Conservation (phyloP, 306 rosid species). For the Medicago ruthenica region DNA sequence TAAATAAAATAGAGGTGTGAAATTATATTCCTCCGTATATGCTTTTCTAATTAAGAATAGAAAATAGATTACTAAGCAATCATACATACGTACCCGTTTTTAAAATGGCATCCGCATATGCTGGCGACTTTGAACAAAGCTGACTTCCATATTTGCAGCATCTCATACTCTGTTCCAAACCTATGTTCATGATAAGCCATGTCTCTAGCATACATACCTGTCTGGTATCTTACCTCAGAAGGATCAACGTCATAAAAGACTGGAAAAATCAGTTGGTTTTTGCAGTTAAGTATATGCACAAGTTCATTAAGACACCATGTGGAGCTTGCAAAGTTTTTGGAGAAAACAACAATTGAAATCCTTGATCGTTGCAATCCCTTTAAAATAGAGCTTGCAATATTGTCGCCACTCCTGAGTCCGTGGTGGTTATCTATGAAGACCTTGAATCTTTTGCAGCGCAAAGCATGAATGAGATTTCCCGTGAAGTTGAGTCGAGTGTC, state of each 20-base stretch:
- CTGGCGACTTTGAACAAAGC: not conserved
- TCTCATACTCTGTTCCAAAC: not conserved
- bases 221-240: not conserved
- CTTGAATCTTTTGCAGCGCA: not conserved
- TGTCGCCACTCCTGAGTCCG: not conserved
- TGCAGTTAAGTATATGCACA: too few relatives aligned
- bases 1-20: too few relatives aligned
- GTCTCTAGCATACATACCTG: too few relatives aligned
- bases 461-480: not conserved
- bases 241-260: not conserved
- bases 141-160: not conserved
- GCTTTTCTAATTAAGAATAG: too few relatives aligned
- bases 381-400: not conserved
- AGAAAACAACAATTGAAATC: conserved; percentile 11
- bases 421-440: not conserved
- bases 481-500: not conserved
- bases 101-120: too few relatives aligned
- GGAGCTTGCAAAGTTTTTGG: not conserved
- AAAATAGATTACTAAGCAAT: too few relatives aligned
- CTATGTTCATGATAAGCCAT: not conserved
- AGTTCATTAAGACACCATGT: conserved; percentile 8
- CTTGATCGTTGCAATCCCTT: not conserved
- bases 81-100: too few relatives aligned
- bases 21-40: too few relatives aligned
- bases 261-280: not conserved